phyloP scores from a whole-genome alignment of 2,329 filamentous ascomycete genomes.

The Trichoderma pleuroti region DNA sequence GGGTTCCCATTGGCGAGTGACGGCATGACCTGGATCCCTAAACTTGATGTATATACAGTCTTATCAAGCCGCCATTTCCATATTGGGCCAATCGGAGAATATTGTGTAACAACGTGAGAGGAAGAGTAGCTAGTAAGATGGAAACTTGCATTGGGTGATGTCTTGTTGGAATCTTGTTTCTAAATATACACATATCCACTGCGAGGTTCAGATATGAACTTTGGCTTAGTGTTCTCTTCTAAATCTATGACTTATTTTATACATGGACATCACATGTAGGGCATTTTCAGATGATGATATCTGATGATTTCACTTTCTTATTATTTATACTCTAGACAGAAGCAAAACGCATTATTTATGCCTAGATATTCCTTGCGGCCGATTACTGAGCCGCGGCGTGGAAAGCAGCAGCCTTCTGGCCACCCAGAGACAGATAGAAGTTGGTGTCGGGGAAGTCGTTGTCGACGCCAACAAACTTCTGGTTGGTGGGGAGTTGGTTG shows the following conservation, averaged over 20 bases:
- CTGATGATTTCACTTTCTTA: not conserved
- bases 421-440: slow-evolving; percentile 6
- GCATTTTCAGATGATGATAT: not conserved
- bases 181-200: not conserved
- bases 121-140: not conserved
- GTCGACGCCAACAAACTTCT: slow-evolving; percentile 14
- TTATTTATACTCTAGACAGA: not conserved
- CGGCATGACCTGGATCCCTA: not conserved
- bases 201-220: not conserved
- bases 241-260: not conserved
- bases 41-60: not conserved
- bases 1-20: not conserved
- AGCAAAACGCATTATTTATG: not conserved
- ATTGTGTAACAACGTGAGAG: not conserved
- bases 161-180: not conserved
- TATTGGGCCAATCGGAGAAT: not conserved
- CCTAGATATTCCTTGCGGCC: not conserved
- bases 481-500: slow-evolving; percentile 14
- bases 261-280: not conserved
- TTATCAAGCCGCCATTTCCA: not conserved
- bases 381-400: not conserved
- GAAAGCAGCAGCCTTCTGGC: slow-evolving; percentile 12
- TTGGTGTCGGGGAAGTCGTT: slow-evolving; percentile 7
- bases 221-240: not conserved
- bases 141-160: not conserved